These are phyloP conservation scores for Trichothecium sympodiale DNA, from an alignment of 2,329 filamentous ascomycete genomes.

Conservation along the genomic window DNA sequence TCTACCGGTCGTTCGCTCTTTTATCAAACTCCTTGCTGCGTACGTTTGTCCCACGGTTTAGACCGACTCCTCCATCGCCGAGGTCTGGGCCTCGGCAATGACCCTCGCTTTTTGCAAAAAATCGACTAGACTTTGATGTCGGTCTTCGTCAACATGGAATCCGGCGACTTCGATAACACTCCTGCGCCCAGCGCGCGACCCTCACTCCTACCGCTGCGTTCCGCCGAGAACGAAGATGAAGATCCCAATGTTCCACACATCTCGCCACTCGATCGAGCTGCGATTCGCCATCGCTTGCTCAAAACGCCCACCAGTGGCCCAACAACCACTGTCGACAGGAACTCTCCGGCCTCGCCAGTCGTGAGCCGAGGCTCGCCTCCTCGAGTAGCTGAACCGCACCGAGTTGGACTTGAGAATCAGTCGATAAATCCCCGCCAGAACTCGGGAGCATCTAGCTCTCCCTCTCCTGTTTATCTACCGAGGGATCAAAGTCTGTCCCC, in stretches of 20 bases:
- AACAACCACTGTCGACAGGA: constrained; percentile 10
- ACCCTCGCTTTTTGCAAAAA: no score
- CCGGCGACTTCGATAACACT: constrained; percentile 20
- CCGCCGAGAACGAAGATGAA: constrained; percentile 3
- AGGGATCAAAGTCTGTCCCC: constrained; percentile 1
- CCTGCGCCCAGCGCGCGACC: constrained; percentile 19
- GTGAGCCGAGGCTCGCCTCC: constrained; percentile 7
- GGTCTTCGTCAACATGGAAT: constrained; percentile 3
- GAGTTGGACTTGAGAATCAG: constrained; percentile 5
- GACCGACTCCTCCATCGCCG: no score
- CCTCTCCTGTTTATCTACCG: not conserved
- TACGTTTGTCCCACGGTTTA: no score
- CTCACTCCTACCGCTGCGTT: constrained; percentile 13
- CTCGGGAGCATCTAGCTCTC: not conserved
- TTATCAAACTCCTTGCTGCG: no score
- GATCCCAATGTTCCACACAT: not conserved
- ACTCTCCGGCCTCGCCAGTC: constrained; percentile 10
- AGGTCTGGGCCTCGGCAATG: no score
- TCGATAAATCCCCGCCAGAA: no score
- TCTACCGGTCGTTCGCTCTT: no score
- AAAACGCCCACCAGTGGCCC: constrained; percentile 11
- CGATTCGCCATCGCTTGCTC: constrained; percentile 12
- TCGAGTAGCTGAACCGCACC: not conserved
- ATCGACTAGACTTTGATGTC: not conserved
- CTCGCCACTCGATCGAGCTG: not conserved